Evolutionary conservation across 441 rosid genomes (phyloP).

Genomic region (Mallotus repandus): DNA sequence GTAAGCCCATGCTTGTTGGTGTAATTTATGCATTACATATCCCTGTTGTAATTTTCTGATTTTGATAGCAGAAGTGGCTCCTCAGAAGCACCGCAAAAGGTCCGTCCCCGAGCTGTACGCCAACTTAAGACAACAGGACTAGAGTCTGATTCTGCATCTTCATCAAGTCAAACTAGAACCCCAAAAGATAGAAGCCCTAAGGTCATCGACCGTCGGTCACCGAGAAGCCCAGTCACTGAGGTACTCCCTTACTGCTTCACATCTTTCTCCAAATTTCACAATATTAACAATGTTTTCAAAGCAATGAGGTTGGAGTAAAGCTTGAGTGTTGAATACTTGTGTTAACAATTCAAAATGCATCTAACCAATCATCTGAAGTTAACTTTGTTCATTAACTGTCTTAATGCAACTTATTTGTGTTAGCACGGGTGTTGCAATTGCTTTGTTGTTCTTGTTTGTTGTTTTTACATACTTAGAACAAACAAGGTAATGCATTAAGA

Average conservation of each 20-base stretch:
- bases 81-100: conserved; percentile 59
- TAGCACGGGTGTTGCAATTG: not conserved
- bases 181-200: conserved; percentile 74
- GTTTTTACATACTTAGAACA: not conserved
- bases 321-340: not conserved
- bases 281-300: not conserved
- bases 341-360: not conserved
- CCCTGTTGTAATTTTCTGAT: conserved; percentile 6
- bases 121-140: conserved; percentile 51
- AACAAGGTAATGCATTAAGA: not conserved
- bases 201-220: conserved; percentile 68
- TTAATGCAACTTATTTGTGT: not conserved
- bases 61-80: conserved; percentile 56
- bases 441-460: too few relatives aligned
- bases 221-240: conserved; percentile 65
- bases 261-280: conserved; percentile 3
- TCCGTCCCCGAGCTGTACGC: conserved; percentile 64
- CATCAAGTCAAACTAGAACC: conserved; percentile 50
- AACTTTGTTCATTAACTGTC: not conserved
- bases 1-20: not conserved
- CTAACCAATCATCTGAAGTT: not conserved
- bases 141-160: conserved; percentile 52
- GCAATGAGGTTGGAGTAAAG: not conserved
- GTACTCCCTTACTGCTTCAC: conserved; percentile 36
- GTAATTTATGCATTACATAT: not conserved